Conservation (phyloP, 192 early-diverging fungal genomes). For the Gorgonomyces haynaldii region DNA sequence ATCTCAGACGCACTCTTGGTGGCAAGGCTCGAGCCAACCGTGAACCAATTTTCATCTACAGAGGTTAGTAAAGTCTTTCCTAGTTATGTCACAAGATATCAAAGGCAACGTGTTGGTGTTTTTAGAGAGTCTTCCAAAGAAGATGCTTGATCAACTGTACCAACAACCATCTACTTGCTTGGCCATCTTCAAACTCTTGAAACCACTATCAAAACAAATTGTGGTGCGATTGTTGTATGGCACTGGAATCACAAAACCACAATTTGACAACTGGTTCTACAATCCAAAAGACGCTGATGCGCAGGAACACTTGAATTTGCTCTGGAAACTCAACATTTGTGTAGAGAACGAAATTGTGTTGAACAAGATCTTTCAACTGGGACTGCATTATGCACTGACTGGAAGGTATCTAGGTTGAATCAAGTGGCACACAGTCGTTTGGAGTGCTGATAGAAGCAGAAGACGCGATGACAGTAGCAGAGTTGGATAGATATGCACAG, state of each 20-base stretch:
- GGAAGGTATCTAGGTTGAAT: constrained; percentile 19
- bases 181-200: constrained; percentile 75
- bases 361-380: constrained; percentile 31
- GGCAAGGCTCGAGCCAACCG: too few relatives aligned
- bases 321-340: constrained; percentile 63
- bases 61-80: too few relatives aligned
- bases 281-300: constrained; percentile 38
- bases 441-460: constrained; percentile 54
- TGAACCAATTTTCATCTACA: too few relatives aligned
- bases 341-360: constrained; percentile 31
- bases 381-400: constrained; percentile 32
- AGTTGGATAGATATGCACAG: constrained; percentile 68
- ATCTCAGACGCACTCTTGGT: too few relatives aligned
- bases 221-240: constrained; percentile 81
- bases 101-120: background rate
- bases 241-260: too few relatives aligned
- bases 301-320: constrained; percentile 51
- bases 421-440: constrained; percentile 76
- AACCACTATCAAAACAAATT: constrained; percentile 75
- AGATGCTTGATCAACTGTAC: constrained; percentile 69
- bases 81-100: too few relatives aligned
- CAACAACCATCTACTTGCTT: constrained; percentile 85
- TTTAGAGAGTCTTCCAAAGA: constrained; percentile 45
- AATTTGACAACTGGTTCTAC: too few relatives aligned
- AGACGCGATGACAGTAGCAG: constrained; percentile 55